phyloP scores from a whole-genome alignment of 176 grass and related monocot species.

The Zoysia pacifica region DNA sequence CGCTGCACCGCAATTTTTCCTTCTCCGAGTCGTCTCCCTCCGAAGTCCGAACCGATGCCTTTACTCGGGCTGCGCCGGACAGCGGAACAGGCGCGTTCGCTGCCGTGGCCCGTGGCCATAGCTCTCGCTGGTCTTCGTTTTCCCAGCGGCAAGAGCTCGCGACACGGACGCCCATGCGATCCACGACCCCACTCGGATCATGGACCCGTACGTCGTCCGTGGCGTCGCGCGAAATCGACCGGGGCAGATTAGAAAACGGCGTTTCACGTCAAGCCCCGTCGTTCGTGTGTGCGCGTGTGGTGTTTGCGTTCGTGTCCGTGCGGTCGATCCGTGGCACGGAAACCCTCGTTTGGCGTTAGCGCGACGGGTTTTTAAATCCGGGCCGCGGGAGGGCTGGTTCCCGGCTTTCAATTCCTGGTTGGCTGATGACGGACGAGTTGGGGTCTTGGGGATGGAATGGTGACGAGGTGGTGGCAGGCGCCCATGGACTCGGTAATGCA shows the following conservation, averaged over 20 bases:
- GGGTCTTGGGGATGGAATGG: neutral
- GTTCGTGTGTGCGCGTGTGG: neutral
- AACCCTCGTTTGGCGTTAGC: slow-evolving; percentile 41
- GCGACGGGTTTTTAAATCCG: neutral
- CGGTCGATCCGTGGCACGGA: slow-evolving; percentile 45
- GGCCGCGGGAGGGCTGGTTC: neutral
- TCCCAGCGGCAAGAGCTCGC: too few relatives aligned
- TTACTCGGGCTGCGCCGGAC: too few relatives aligned
- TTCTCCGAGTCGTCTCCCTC: neutral
- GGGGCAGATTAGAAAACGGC: neutral
- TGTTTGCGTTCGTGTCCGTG: slow-evolving; percentile 39
- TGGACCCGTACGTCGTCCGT: too few relatives aligned
- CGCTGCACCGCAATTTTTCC: neutral
- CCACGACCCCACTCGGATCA: too few relatives aligned
- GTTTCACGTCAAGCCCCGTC: neutral
- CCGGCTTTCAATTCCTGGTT: slow-evolving; percentile 17
- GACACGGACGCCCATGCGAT: too few relatives aligned
- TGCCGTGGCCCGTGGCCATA: too few relatives aligned
- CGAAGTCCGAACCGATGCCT: too few relatives aligned
- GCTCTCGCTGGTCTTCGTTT: too few relatives aligned
- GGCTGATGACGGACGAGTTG: slow-evolving; percentile 29
- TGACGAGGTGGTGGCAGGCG: neutral
- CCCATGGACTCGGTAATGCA: neutral
- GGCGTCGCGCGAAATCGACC: too few relatives aligned
- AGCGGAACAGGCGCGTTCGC: too few relatives aligned